phyloP scores from a whole-genome alignment of 495 filamentous ascomycete genomes.

The Penicillium bovifimosum region DNA sequence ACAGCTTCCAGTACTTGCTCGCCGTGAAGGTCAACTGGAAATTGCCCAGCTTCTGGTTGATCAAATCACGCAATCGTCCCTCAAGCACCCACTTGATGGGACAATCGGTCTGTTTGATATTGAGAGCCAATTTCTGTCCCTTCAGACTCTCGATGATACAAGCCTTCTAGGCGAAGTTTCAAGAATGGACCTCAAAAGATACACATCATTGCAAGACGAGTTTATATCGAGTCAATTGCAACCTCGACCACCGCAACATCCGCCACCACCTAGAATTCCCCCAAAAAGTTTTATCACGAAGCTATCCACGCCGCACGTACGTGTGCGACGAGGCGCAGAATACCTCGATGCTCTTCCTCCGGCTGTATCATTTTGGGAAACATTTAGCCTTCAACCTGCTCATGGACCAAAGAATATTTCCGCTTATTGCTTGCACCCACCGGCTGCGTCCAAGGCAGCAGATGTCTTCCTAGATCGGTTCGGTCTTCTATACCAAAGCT shows the following conservation, averaged over 20 bases:
- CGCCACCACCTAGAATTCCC: slow-evolving; percentile 24
- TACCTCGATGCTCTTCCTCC: slow-evolving; percentile 73
- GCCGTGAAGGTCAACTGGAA: slow-evolving; percentile 38
- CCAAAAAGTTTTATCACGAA: slow-evolving; percentile 30
- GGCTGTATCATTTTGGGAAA: slow-evolving; percentile 85
- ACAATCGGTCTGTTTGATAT: slow-evolving; percentile 26
- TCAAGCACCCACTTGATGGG: slow-evolving; percentile 35
- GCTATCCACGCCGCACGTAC: slow-evolving; percentile 60
- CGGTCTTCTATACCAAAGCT: slow-evolving; percentile 68
- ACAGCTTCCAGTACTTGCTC: slow-evolving; percentile 28
- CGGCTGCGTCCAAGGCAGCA: slow-evolving; percentile 51
- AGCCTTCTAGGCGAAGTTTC: slow-evolving; percentile 27
- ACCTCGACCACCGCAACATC: not conserved
- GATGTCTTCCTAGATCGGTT: slow-evolving; percentile 67
- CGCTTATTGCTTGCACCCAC: slow-evolving; percentile 74
- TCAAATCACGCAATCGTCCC: slow-evolving; percentile 45
- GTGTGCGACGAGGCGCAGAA: slow-evolving; percentile 68
- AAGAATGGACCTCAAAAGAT: slow-evolving; percentile 36
- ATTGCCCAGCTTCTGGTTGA: slow-evolving; percentile 46
- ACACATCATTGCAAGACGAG: slow-evolving; percentile 34
- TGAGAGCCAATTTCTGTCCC: slow-evolving; percentile 22
- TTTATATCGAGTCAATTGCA: slow-evolving; percentile 9
- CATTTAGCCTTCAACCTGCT: slow-evolving; percentile 72
- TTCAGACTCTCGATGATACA: slow-evolving; percentile 28
- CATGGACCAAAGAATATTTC: slow-evolving; percentile 74